These are phyloP conservation scores for Avena eriantha DNA, from an alignment of 176 grass and related monocot species.

Conservation along the genomic window DNA sequence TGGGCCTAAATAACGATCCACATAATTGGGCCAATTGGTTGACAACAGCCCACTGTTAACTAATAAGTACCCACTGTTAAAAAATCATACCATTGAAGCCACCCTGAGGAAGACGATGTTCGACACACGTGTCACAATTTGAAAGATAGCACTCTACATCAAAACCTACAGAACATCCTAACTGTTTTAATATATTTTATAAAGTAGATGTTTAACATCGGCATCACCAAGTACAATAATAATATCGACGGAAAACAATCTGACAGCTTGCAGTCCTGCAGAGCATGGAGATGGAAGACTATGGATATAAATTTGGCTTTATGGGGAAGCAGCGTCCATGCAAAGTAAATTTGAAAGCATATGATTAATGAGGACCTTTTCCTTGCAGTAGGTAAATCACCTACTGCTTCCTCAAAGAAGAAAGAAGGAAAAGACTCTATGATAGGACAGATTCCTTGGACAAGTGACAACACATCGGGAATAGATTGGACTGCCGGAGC, in stretches of 20 bases:
- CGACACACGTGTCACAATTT: neutral
- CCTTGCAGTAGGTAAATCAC: neutral
- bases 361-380: neutral
- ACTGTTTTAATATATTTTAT: conserved; percentile 3
- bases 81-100: neutral
- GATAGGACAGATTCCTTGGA: neutral
- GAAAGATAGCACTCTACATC: neutral
- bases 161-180: conserved; percentile 11
- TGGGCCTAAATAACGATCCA: neutral
- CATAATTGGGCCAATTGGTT: neutral
- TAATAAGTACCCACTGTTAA: neutral
- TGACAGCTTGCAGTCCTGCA: neutral
- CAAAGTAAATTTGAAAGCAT: neutral
- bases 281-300: conserved; percentile 7
- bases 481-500: neutral
- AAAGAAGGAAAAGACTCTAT: neutral
- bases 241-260: neutral
- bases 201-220: neutral
- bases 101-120: neutral
- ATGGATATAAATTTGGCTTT: conserved; percentile 21
- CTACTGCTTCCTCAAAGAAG: neutral
- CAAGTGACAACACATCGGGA: conserved; percentile 13
- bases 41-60: neutral
- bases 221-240: neutral
- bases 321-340: neutral